These are phyloP conservation scores for Dalbergia oliveri DNA, from an alignment of 306 rosid species.

Conservation along the genomic window DNA sequence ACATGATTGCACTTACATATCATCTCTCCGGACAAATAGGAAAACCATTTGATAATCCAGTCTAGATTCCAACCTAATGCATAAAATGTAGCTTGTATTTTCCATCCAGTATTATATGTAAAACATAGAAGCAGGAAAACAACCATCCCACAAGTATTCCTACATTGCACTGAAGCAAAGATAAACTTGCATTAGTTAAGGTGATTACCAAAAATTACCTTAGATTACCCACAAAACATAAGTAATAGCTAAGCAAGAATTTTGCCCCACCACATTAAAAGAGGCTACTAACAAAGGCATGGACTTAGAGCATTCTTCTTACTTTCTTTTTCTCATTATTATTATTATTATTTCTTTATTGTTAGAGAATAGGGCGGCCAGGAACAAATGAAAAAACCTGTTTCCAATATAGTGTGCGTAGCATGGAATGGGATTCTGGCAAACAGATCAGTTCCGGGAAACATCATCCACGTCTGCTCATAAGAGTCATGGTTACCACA, in stretches of 20 bases:
- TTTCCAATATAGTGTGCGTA: slow-evolving; percentile 81
- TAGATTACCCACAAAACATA: slow-evolving; percentile 17
- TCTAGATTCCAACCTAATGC: slow-evolving; percentile 19
- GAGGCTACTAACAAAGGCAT: slow-evolving; percentile 17
- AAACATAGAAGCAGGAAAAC: background rate
- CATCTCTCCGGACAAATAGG: slow-evolving; percentile 1
- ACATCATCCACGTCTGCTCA: slow-evolving; percentile 84
- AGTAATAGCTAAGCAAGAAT: slow-evolving; percentile 2
- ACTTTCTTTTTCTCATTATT: background rate
- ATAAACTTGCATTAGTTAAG: slow-evolving; percentile 1
- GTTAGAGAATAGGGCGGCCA: background rate
- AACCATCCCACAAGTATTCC: slow-evolving; percentile 15
- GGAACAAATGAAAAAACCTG: slow-evolving; percentile 52
- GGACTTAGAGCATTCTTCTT: background rate
- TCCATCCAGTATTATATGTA: slow-evolving; percentile 13
- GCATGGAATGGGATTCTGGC: slow-evolving; percentile 89
- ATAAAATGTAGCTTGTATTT: slow-evolving; percentile 5
- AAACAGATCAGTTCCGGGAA: slow-evolving; percentile 85
- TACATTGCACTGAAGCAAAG: slow-evolving; percentile 17
- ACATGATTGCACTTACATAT: slow-evolving; percentile 34
- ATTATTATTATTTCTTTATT: background rate
- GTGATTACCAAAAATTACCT: background rate
- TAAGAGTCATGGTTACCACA: slow-evolving; percentile 83
- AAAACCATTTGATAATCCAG: slow-evolving; percentile 6
- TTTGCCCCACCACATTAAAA: slow-evolving; percentile 24